These are phyloP conservation scores for Colletotrichum australisinense DNA, from an alignment of 2,329 filamentous ascomycete species.

Conservation along the genomic window DNA sequence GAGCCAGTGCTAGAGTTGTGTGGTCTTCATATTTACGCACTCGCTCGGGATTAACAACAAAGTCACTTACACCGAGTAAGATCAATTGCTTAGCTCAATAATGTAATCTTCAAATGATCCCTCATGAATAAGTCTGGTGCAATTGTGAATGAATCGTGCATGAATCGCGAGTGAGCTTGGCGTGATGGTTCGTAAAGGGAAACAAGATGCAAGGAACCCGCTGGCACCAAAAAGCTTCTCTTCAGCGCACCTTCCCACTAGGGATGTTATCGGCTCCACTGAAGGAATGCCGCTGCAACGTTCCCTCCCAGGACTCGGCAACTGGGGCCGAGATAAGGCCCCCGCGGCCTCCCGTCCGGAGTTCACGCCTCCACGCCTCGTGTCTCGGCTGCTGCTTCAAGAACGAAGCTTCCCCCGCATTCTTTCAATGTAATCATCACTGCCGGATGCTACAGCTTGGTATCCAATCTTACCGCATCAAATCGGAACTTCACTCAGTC, in stretches of 20 bases:
- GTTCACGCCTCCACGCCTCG: not conserved
- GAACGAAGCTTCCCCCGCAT: constrained; percentile 13
- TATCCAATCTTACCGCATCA: not conserved
- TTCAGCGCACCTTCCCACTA: constrained; percentile 11
- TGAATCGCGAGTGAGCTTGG: not conserved
- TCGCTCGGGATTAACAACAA: not conserved
- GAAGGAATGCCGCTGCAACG: not conserved
- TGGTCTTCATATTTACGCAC: not conserved
- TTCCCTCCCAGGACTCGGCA: constrained; percentile 15
- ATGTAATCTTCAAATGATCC: not conserved
- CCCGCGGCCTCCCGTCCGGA: constrained; percentile 4
- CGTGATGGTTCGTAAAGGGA: not conserved
- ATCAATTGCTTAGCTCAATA: not conserved
- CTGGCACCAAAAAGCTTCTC: constrained; percentile 1
- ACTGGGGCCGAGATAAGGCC: constrained; percentile 27
- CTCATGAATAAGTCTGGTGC: not conserved
- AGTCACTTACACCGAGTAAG: not conserved
- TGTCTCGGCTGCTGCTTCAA: constrained; percentile 12
- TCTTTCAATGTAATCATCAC: not conserved
- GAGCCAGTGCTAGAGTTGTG: not conserved
- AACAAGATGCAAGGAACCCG: not conserved
- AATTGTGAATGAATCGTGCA: not conserved
- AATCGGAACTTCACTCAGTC: not conserved
- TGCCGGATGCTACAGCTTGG: not conserved
- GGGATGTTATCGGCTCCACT: constrained; percentile 19